phyloP scores from a whole-genome alignment of 1,139 yeast species.

The Suhomyces atakaporum region DNA sequence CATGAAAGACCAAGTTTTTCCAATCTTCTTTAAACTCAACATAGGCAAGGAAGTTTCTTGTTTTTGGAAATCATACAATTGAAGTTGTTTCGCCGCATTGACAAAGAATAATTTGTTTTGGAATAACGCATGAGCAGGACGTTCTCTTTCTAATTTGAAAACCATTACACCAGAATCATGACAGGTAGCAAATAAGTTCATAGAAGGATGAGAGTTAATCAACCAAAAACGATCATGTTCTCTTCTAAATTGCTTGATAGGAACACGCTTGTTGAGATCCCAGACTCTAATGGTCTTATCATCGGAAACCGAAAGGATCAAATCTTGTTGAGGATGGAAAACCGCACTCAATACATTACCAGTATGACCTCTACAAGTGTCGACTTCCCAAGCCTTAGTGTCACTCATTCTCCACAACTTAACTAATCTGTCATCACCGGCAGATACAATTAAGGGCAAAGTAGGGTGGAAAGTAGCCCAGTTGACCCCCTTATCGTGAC shows the following conservation, averaged over 20 bases:
- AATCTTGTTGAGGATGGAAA: slow-evolving; percentile 92
- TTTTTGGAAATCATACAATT: slow-evolving; percentile 66
- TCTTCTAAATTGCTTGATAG: slow-evolving; percentile 92
- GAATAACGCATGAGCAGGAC: slow-evolving; percentile 82
- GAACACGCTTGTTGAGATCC: slow-evolving; percentile 93
- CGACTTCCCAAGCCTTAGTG: slow-evolving; percentile 98
- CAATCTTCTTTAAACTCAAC: slow-evolving; percentile 80
- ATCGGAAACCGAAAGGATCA: slow-evolving; percentile 91
- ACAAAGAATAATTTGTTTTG: slow-evolving; percentile 73
- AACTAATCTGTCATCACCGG: slow-evolving; percentile 94
- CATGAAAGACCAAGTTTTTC: slow-evolving; percentile 84
- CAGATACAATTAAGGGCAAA: slow-evolving; percentile 90
- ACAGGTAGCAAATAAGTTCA: slow-evolving; percentile 93
- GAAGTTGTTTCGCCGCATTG: slow-evolving; percentile 85
- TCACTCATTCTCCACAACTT: slow-evolving; percentile 98
- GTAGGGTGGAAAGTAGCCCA: slow-evolving; percentile 99
- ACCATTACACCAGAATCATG: slow-evolving; percentile 98
- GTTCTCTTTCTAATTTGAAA: slow-evolving; percentile 94
- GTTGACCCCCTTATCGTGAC: slow-evolving; percentile 97
- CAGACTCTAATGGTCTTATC: slow-evolving; percentile 97
- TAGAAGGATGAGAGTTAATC: slow-evolving; percentile 82
- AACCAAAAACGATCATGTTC: slow-evolving; percentile 96
- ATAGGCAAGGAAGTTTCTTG: slow-evolving; percentile 73
- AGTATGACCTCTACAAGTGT: slow-evolving; percentile 96
- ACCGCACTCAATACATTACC: slow-evolving; percentile 87